Evolutionary conservation across 345 rosid species (phyloP).

Genomic region (Arabidopsis suecica): DNA sequence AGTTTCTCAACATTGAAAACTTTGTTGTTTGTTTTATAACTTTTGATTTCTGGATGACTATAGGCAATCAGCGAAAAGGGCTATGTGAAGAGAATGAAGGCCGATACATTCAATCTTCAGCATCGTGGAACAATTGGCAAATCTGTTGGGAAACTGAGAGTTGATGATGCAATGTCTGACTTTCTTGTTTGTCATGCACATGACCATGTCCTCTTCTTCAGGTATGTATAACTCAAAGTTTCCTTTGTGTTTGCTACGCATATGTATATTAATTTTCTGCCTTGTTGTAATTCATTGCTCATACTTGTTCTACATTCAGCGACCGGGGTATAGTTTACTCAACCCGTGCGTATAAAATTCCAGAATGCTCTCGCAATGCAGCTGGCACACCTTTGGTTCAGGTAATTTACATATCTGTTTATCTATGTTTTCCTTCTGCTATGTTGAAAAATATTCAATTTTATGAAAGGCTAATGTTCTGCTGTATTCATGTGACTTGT

Average conservation of each 20-base stretch:
- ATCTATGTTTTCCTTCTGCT: constrained; percentile 15
- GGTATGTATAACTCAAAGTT: constrained; percentile 49
- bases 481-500: constrained; percentile 27
- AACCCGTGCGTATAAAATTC: constrained; percentile 91
- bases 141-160: constrained; percentile 91
- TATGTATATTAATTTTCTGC: background rate
- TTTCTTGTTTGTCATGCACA: constrained; percentile 91
- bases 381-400: constrained; percentile 94
- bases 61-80: constrained; percentile 98
- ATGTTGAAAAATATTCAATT: background rate
- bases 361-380: constrained; percentile 86
- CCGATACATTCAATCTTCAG: constrained; percentile 90
- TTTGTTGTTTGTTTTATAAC: constrained; percentile 17
- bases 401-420: constrained; percentile 50
- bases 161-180: constrained; percentile 94
- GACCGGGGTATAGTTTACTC: constrained; percentile 94
- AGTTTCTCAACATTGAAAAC: constrained; percentile 12
- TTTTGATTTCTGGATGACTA: constrained; percentile 41
- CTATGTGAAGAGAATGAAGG: constrained; percentile 91
- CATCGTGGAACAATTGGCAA: constrained; percentile 94
- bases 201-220: constrained; percentile 91
- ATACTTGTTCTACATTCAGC: constrained; percentile 49
- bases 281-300: constrained; percentile 11
- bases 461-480: constrained; percentile 28
- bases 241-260: background rate